Evolutionary conservation across 495 filamentous ascomycete genomes (phyloP).

Genomic region (Penicillium paxilli): DNA sequence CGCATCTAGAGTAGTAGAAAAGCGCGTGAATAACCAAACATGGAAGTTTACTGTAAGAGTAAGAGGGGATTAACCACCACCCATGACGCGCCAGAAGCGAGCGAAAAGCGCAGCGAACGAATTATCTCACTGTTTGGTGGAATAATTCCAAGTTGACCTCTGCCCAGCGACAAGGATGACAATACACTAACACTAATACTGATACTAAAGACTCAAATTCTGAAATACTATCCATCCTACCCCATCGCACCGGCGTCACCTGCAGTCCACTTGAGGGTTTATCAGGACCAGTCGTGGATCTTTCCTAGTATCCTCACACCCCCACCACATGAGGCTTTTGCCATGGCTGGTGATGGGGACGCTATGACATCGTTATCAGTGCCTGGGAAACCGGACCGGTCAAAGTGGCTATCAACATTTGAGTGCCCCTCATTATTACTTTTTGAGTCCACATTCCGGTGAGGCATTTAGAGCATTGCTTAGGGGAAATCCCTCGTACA

Average conservation of each 20-base stretch:
- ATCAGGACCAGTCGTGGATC: neutral
- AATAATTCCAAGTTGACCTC: neutral
- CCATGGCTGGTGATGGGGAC: neutral
- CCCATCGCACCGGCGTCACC: no score
- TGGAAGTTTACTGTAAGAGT: neutral
- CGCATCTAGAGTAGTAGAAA: neutral
- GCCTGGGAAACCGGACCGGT: neutral
- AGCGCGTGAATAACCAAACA: neutral
- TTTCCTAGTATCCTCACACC: neutral
- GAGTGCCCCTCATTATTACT: slow-evolving; percentile 1
- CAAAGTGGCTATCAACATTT: neutral
- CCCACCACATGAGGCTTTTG: slow-evolving; percentile 5
- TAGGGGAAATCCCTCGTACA: slow-evolving; percentile 2
- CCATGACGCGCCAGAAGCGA: slow-evolving; percentile 10
- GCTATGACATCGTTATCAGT: slow-evolving; percentile 3
- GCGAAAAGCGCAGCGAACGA: neutral
- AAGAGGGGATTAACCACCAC: neutral
- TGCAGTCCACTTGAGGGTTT: slow-evolving; percentile 1
- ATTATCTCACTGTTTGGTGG: neutral
- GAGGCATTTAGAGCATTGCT: slow-evolving; percentile 20
- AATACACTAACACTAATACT: neutral
- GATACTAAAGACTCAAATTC: neutral
- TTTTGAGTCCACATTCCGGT: slow-evolving; percentile 16
- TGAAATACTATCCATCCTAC: no score
- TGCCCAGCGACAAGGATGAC: neutral